Conservation (phyloP, 169 alveolate species). For the Plasmodium chabaudi region DNA sequence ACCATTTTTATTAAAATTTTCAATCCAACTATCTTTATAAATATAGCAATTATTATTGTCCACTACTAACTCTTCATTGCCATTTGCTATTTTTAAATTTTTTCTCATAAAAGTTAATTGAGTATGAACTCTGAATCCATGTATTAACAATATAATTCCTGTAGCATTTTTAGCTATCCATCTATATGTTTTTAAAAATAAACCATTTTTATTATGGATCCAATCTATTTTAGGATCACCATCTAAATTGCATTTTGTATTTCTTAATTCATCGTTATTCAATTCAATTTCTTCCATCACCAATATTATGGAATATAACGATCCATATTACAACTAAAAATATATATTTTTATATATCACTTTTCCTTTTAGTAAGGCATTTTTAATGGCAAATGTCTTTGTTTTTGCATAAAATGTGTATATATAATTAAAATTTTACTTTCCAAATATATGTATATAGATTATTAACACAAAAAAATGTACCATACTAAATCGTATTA, state of each 20-base stretch:
- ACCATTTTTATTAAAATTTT: constrained; percentile 78
- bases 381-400: no score
- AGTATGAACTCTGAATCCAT: constrained; percentile 80
- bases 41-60: constrained; percentile 63
- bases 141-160: constrained; percentile 77
- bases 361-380: no score
- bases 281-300: no score
- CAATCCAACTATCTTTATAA: constrained; percentile 79
- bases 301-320: no score
- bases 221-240: constrained; percentile 69
- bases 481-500: no score
- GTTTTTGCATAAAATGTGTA: no score
- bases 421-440: no score
- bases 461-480: no score
- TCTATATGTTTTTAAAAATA: constrained; percentile 76
- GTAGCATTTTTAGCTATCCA: constrained; percentile 70
- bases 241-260: background rate
- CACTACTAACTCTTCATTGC: constrained; percentile 18
- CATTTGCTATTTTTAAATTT: constrained; percentile 74
- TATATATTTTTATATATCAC: no score
- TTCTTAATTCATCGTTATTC: no score
- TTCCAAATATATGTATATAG: no score
- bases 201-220: constrained; percentile 77
- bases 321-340: no score
- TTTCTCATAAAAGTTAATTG: constrained; percentile 77